Evolutionary conservation across 2,329 filamentous ascomycete species (phyloP).

Genomic region (Verticillium isaacii): DNA sequence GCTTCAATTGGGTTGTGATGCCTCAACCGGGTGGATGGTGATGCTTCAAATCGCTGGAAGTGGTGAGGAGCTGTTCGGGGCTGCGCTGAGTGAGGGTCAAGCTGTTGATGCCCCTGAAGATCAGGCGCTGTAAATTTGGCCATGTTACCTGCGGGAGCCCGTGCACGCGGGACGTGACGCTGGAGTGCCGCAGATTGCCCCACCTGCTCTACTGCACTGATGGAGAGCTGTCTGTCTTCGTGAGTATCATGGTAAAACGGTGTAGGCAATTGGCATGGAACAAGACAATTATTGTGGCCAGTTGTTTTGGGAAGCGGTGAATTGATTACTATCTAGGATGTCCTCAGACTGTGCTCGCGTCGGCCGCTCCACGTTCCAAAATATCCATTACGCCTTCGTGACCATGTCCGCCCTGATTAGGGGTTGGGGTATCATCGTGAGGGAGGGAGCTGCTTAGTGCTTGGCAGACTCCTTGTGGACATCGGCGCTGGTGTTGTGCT

Average conservation of each 20-base stretch:
- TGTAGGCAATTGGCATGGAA: too few relatives aligned
- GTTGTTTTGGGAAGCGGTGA: neutral
- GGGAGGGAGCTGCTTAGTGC: slow-evolving; percentile 10
- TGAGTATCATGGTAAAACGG: too few relatives aligned
- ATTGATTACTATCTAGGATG: neutral
- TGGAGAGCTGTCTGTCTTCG: too few relatives aligned
- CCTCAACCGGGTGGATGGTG: too few relatives aligned
- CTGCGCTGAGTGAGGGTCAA: too few relatives aligned
- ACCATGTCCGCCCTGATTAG: slow-evolving; percentile 1
- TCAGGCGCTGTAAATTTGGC: neutral
- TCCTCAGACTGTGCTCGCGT: neutral
- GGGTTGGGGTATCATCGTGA: slow-evolving; percentile 10
- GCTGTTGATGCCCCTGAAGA: too few relatives aligned
- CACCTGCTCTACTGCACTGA: too few relatives aligned
- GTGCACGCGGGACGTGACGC: neutral
- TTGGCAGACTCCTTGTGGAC: slow-evolving; percentile 30
- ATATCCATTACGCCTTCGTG: neutral
- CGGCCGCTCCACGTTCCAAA: neutral
- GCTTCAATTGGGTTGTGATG: neutral
- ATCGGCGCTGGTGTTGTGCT: slow-evolving; percentile 35
- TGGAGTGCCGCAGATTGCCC: too few relatives aligned
- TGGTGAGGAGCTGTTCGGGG: neutral
- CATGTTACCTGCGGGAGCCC: neutral
- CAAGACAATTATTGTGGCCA: too few relatives aligned
- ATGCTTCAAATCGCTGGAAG: neutral